A percentile compares a stretch with the other conserved stretches of the same genome.
Evolutionary conservation across 345 rosid species (phyloP).

Genomic region (Arabidopsis thaliana): TAIR10.1 NC_003070.9:17811501-17812000

Average conservation of each 20-base stretch:
- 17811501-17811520: neutral
- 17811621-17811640: constrained; percentile 88
- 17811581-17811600: constrained; percentile 83
- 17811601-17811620: constrained; percentile 93
- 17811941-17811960: no score
- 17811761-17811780: neutral
- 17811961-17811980: neutral
- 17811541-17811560: neutral
- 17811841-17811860: constrained; percentile 33
- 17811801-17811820: neutral
- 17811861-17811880: neutral
- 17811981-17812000: constrained; percentile 34
- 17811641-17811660: constrained; percentile 60
- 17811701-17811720: constrained; percentile 23
- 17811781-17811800: constrained; percentile 33
- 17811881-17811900: neutral
- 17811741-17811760: constrained; percentile 17
- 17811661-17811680: constrained; percentile 46
- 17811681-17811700: constrained; percentile 29
- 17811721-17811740: neutral
- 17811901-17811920: neutral
- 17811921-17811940: neutral
- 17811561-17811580: constrained; percentile 50
- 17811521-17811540: neutral
- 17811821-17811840: constrained; percentile 18